Base-by-base conservation (phyloP, 2,329 filamentous ascomycete species). In the Pyrenophora seminiperda region DNA sequence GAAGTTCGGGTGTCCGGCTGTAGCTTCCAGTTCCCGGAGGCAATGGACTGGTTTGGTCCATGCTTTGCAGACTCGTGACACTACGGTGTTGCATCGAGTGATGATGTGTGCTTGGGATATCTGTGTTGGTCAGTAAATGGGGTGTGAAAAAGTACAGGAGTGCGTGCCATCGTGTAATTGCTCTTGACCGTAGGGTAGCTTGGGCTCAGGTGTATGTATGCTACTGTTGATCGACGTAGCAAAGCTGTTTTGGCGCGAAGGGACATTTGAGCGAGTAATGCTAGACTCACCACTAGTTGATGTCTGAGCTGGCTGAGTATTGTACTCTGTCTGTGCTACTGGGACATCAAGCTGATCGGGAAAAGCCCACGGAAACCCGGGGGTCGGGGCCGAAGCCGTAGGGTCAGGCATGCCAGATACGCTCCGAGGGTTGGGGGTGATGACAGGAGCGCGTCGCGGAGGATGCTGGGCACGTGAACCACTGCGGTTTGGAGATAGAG, bases 351-450 rank as follows among this genome's bases (percentile, higher is more conserved):
- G 83, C 45, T 88, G 84, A 65, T 90, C 89, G 1, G 89, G 89
- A 61, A 92, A 92, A 59, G 89, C 89, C 89, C 89, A 93, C 4
- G 89, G 87, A 69, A 88, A 89, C 68, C 89, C 89, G 71, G 91
- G 91, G 9, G 88, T 92, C 4, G 89, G 89, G 68, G 90, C 87
- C 22, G 88, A 86, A 31, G 89, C 89, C 60, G 76, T 80, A 5
- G 79, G 78, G 66, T 81, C 76, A 78, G 86, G 65, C 83, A 87
- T 76, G 81, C 89, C 65, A 77, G 83, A 73, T 79, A 82, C 44
- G 77, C 85, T 58, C 79, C 87, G 56, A 78, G 88, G 59, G 22
- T 78, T 77, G 0, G 88, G 88, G 19, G 87, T 90, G 62, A 93
- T 93, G 7, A 88, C 84, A 4, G 89, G 89, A 3, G 89, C 89